A percentile compares a stretch with the other conserved stretches of the same genome.
Conservation (phyloP, 2,329 filamentous ascomycete species). For the Amauroascus verrucosus region DNA sequence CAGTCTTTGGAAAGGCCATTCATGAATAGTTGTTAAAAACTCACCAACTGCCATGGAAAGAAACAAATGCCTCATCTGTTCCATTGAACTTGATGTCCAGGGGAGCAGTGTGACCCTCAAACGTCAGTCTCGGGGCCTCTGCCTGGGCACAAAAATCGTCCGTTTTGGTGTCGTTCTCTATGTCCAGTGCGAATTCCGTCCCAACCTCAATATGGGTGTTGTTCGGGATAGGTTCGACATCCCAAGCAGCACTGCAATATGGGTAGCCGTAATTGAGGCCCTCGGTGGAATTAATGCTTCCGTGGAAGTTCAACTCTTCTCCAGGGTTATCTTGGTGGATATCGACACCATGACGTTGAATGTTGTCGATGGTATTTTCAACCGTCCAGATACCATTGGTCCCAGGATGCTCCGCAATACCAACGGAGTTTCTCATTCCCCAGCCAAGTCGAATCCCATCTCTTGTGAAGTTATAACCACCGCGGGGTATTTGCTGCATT, state of each 20-base stretch:
- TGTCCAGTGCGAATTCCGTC: slow-evolving; percentile 40
- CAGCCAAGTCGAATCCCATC: slow-evolving; percentile 47
- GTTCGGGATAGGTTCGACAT: slow-evolving; percentile 40
- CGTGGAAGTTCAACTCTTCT: slow-evolving; percentile 60
- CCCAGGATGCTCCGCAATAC: slow-evolving; percentile 39
- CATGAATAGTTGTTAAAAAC: neutral
- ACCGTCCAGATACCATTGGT: slow-evolving; percentile 41
- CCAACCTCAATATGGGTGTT: slow-evolving; percentile 38
- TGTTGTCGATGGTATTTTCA: slow-evolving; percentile 57
- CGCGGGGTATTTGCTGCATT: slow-evolving; percentile 33
- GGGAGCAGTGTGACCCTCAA: slow-evolving; percentile 59
- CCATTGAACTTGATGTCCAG: slow-evolving; percentile 56
- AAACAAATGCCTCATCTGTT: slow-evolving; percentile 47
- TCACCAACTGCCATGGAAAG: slow-evolving; percentile 61
- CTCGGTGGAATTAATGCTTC: slow-evolving; percentile 8
- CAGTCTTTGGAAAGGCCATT: neutral
- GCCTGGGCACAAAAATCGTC: slow-evolving; percentile 37
- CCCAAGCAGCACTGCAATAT: slow-evolving; percentile 57
- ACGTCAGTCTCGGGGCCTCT: slow-evolving; percentile 45
- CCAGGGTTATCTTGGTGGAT: slow-evolving; percentile 60
- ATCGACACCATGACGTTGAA: slow-evolving; percentile 38
- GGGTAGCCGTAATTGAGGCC: slow-evolving; percentile 59
- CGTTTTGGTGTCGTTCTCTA: slow-evolving; percentile 35
- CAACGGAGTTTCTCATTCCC: slow-evolving; percentile 64
- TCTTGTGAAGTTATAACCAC: slow-evolving; percentile 41